Evolutionary conservation across 2,329 filamentous ascomycete species (phyloP), one percentile per base, ranked within the genome.

Genomic region (Aschersonia sp.): DNA sequence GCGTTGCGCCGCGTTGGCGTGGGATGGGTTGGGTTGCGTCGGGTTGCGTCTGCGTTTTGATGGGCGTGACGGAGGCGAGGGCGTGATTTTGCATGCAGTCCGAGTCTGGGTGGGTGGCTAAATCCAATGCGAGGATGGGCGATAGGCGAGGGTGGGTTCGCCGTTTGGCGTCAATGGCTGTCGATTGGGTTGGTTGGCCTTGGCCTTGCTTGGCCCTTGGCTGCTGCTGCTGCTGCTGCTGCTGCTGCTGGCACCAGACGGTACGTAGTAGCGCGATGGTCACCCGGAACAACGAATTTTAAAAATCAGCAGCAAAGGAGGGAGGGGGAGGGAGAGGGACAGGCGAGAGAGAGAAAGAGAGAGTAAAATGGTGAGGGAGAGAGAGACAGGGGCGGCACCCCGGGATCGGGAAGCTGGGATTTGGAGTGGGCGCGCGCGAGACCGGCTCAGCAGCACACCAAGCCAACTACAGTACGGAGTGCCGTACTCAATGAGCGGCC

Each of bases 61-160:
- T 46, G 41, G 43, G 20, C 40, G 40, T 6, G 40, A 42, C 20
- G 7, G 35, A 12, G 35, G 12, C 35, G 2, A 38, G 35, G 35
- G 20, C 40, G 40, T 6, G n/a, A 42, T 42, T n/a, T n/a, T 42
- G 20, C 9, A 9, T 42, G 40, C 20, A 20, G 42, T 45, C 44
- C n/a, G 44, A 49, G 35, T 43, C 41, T 40, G 30, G 45, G 35
- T 38, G 12, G 35, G 35, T 38, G 20, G 12, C 35, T 7, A 12
- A 20, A n/a, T 12, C 4, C 4, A 6, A 9, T 28, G 29, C 20
- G 45, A 46, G 48, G 20, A 45, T 42, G 45, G 38, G 31, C 45
- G 45, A 47, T 43, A 42, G 43, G 45, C 45, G 48, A 44, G 42
- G 42, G 28, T 40, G 42, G 43, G 28, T 28, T 41, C 28, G 45